These are phyloP conservation scores for Eucalyptus pauciflora DNA, from an alignment of 345 rosid genomes.

Conservation along the genomic window DNA sequence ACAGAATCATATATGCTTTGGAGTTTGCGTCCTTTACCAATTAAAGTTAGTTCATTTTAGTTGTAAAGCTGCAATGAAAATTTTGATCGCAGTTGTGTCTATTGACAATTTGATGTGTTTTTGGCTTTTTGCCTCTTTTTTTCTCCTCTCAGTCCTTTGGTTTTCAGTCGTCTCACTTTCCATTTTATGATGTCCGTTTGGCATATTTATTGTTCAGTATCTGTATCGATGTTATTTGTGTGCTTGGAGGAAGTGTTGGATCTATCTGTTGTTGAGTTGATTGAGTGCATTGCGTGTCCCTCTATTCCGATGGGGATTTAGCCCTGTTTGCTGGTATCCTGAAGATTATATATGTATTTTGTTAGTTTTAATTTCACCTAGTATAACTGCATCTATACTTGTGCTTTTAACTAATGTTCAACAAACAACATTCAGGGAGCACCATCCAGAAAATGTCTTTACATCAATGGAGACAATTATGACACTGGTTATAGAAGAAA, in stretches of 20 bases:
- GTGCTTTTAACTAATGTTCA: background rate
- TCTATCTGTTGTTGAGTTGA: background rate
- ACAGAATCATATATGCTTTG: background rate
- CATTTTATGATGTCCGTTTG: background rate
- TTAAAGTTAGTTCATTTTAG: background rate
- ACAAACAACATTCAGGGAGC: constrained; percentile 36
- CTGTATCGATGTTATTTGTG: background rate
- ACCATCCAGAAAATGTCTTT: constrained; percentile 63
- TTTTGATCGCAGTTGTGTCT: background rate
- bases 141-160: background rate
- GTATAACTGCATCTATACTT: background rate
- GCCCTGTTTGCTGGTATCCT: background rate
- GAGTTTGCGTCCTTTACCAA: background rate
- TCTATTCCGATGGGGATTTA: background rate
- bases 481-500: constrained; percentile 86
- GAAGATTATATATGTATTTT: background rate
- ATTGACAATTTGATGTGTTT: background rate
- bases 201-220: background rate
- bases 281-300: background rate
- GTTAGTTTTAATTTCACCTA: background rate
- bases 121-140: background rate
- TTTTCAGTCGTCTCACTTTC: background rate
- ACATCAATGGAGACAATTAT: constrained; percentile 83
- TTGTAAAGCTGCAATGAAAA: background rate
- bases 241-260: background rate